Conservation (phyloP, 306 rosid genomes). For the Pyrus pyrifolia region DNA sequence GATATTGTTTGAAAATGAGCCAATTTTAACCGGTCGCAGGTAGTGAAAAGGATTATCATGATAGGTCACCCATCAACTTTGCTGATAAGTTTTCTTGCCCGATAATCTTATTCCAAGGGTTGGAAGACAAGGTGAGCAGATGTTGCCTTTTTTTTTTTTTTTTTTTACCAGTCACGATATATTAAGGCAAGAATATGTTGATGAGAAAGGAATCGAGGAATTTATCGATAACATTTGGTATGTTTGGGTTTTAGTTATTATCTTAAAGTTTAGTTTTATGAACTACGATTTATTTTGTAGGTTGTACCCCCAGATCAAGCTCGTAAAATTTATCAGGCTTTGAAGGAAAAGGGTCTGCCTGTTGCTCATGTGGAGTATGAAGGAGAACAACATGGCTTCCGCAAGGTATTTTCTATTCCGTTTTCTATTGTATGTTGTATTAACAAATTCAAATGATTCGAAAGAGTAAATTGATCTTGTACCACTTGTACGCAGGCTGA, state of each 20-base stretch:
- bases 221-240: not conserved
- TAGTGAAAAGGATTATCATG: constrained; percentile 46
- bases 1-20: not conserved
- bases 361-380: constrained; percentile 88
- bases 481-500: constrained; percentile 55
- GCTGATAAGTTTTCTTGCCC: constrained; percentile 82
- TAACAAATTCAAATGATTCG: not conserved
- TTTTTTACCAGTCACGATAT: not conserved
- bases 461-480: constrained; percentile 13
- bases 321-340: constrained; percentile 58
- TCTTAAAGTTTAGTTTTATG: not conserved
- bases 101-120: constrained; percentile 81
- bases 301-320: constrained; percentile 89
- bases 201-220: not conserved
- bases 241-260: not conserved
- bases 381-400: constrained; percentile 97
- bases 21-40: constrained; percentile 46
- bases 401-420: constrained; percentile 45
- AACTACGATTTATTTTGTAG: constrained; percentile 29
- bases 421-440: not conserved
- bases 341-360: constrained; percentile 83
- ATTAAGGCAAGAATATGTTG: not conserved
- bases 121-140: constrained; percentile 78
- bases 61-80: constrained; percentile 80
- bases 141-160: not conserved